A percentile compares a stretch with the other conserved stretches of the same genome.
These are phyloP conservation scores for Sparassis latifolia DNA, from an alignment of 1,284 basidiomycete genomes.

Conservation along the genomic window DNA sequence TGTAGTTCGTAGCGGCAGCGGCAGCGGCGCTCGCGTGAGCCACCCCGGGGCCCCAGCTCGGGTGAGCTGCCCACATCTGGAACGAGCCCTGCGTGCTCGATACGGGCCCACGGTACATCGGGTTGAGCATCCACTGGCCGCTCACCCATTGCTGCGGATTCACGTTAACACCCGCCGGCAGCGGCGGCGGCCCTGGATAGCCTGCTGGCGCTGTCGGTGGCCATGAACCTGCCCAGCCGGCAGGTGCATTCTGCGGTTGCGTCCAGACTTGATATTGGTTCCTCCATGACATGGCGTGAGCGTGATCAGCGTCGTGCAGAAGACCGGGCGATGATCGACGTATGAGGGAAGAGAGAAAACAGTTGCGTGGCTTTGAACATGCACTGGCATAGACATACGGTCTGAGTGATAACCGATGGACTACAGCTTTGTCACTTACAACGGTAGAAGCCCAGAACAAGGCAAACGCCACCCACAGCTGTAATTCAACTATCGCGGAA, in stretches of 20 bases:
- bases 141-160: constrained; percentile 20
- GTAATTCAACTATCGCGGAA: no score
- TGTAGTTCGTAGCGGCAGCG: constrained; percentile 29
- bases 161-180: constrained; percentile 23
- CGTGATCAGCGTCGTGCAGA: constrained; percentile 5
- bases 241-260: constrained; percentile 6
- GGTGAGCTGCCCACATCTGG: constrained; percentile 24
- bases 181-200: constrained; percentile 23
- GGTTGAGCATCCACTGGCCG: constrained; percentile 25
- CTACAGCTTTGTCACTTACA: no score
- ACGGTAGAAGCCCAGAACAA: no score
- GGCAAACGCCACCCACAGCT: no score
- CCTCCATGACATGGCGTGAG: constrained; percentile 3
- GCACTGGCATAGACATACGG: constrained; percentile 20
- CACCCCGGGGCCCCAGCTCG: constrained; percentile 19
- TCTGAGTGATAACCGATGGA: not conserved
- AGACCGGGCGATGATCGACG: constrained; percentile 3
- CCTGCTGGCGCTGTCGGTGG: constrained; percentile 16
- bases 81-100: constrained; percentile 6
- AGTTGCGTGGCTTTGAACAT: constrained; percentile 6
- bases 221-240: constrained; percentile 16
- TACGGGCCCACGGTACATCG: constrained; percentile 16
- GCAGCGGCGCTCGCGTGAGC: constrained; percentile 8
- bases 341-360: constrained; percentile 1
- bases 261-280: constrained; percentile 6